These are phyloP conservation scores for Teratosphaeria zuluensis DNA, from an alignment of 2,329 filamentous ascomycete species.

Conservation along the genomic window DNA sequence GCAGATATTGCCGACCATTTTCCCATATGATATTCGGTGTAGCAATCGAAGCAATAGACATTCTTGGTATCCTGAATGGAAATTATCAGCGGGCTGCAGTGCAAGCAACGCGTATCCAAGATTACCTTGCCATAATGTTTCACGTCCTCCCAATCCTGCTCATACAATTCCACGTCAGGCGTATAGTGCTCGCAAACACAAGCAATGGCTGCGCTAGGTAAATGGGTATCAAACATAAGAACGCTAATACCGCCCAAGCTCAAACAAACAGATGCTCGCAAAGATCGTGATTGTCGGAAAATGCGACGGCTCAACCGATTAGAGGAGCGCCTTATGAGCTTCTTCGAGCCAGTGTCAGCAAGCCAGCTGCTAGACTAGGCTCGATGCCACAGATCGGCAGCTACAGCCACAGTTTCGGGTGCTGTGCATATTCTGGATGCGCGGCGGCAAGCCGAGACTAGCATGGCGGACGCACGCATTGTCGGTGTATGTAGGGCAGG, in stretches of 20 bases:
- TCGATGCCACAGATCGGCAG: background rate
- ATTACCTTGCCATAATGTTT: background rate
- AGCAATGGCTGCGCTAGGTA: background rate
- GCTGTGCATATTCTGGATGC: background rate
- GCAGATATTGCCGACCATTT: background rate
- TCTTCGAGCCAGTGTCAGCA: background rate
- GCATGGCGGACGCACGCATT: background rate
- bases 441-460: background rate
- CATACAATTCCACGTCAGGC: background rate
- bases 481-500: background rate
- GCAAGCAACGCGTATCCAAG: background rate
- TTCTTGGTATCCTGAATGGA: background rate
- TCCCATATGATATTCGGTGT: background rate
- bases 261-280: background rate
- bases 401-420: background rate
- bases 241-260: background rate
- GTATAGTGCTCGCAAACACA: background rate
- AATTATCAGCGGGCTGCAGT: background rate
- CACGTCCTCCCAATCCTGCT: background rate
- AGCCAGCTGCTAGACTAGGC: background rate
- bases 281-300: background rate
- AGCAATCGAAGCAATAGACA: background rate
- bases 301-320: background rate
- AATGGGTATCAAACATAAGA: background rate
- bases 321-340: background rate